Conservation (phyloP, 2,329 filamentous ascomycete genomes). For the Neonectria faginata region DNA sequence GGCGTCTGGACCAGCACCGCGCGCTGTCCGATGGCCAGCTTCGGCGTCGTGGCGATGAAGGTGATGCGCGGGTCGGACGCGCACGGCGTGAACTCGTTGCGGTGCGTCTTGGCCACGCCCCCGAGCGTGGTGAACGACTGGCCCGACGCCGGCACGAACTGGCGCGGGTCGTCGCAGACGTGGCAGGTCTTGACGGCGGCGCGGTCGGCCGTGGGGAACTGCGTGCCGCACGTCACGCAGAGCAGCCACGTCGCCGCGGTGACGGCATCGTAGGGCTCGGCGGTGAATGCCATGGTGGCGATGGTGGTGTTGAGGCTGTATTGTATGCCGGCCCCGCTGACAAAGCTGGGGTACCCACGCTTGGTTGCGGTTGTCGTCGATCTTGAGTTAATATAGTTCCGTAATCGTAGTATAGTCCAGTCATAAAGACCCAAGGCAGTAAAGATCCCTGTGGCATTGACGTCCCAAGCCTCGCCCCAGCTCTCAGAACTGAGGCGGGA, state of each 20-base stretch:
- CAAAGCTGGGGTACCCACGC: constrained; percentile 23
- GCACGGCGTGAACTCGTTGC: constrained; percentile 66
- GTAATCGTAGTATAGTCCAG: neutral
- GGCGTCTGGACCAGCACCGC: constrained; percentile 75
- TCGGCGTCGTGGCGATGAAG: constrained; percentile 63
- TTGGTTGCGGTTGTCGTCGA: neutral
- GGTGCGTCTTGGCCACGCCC: constrained; percentile 57
- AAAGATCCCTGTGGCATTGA: neutral
- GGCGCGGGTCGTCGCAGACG: constrained; percentile 80
- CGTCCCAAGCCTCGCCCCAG: neutral
- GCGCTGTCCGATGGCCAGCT: constrained; percentile 81
- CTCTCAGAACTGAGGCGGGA: neutral
- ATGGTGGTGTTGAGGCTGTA: neutral
- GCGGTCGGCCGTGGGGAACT: constrained; percentile 63
- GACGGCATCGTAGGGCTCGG: constrained; percentile 40
- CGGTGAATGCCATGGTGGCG: constrained; percentile 32
- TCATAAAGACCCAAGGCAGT: constrained; percentile 2
- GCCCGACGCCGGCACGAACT: constrained; percentile 69
- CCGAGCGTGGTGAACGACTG: constrained; percentile 75
- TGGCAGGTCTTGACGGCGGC: constrained; percentile 66
- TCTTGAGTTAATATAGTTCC: neutral
- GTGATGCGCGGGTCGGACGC: constrained; percentile 57
- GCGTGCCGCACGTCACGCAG: constrained; percentile 77
- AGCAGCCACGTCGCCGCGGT: constrained; percentile 57
- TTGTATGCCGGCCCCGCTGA: neutral